Base-by-base conservation (phyloP, 805 yeast genomes). In the Brettanomyces bruxellensis region DNA sequence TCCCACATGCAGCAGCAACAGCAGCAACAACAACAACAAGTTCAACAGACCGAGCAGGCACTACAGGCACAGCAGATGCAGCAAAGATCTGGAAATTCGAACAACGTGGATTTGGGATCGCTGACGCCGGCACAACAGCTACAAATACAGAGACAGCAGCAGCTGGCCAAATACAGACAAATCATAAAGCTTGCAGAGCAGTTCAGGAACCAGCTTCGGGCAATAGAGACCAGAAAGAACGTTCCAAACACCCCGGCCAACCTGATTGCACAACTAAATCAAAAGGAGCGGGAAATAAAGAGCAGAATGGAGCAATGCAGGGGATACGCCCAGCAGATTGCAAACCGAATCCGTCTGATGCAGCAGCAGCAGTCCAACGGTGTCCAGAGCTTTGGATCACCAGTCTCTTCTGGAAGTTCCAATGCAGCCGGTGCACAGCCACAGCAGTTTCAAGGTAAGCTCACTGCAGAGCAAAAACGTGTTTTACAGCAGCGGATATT, bases 301-400 rank as follows among this genome's bases (percentile, higher is more conserved):
- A 64, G 62, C 34, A 72, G 76, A 46, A 70, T 71, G 51, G 70
- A 71, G 23, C 73, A 73, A 41, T 78, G 73, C 53, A 75, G 73
- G 48, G 70, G 52, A 38, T 54, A 52, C 41, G 61, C 62, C 1
- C 64, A 58, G 35, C 63, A 71, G 47, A 70, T 73, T 43, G 81
- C 81, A 1, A 58, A 68, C 32, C 72, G 70, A 51, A 64, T 77
- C 13, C 61, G 57, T 37, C 25, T 54, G 5, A 51, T 55, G 4
- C 62, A 59, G 38, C 56, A 24, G 23, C 25, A 24, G 13, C 14
- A n/a, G 25, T 25, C 23, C 11, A 12, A n/a, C 7, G 23, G 8
- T 35, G 23, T n/a, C 6, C 38, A 35, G 23, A 18, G n/a, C 14
- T 18, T n/a, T n/a, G 38, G 38, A n/a, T 24, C 43, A 18, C 23